Percentiles rank a stretch among this genome's conserved stretches.
Evolutionary conservation across 805 yeast genomes (phyloP).

Genomic region (Lipomyces sp.): DNA sequence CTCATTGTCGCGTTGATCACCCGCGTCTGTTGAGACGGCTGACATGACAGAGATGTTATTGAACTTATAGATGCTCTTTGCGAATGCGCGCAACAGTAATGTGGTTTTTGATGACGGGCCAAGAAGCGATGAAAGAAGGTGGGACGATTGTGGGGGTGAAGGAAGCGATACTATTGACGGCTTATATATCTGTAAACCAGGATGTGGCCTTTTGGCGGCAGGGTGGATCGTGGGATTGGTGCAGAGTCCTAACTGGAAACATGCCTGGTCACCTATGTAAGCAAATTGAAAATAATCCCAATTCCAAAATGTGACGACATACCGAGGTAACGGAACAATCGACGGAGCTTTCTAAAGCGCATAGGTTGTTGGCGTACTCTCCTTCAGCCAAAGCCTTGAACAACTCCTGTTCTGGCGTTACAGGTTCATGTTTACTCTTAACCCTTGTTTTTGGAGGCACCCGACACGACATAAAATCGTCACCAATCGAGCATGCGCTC

Average conservation of each 20-base stretch:
- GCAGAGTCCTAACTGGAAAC: slow-evolving; percentile 33
- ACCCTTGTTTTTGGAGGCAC: neutral
- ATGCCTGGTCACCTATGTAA: slow-evolving; percentile 11
- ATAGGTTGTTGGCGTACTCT: slow-evolving; percentile 23
- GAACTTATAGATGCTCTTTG: slow-evolving; percentile 32
- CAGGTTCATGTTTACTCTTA: neutral
- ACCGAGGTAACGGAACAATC: slow-evolving; percentile 24
- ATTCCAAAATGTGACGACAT: neutral
- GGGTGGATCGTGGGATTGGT: slow-evolving; percentile 5
- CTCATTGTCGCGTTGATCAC: neutral
- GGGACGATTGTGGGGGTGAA: slow-evolving; percentile 29
- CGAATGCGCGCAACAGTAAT: slow-evolving; percentile 31
- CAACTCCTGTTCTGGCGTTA: slow-evolving; percentile 16
- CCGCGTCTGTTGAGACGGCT: slow-evolving; percentile 4
- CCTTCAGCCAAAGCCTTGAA: slow-evolving; percentile 19
- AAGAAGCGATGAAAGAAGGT: slow-evolving; percentile 29
- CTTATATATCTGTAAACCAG: slow-evolving; percentile 29
- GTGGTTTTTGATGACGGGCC: slow-evolving; percentile 36
- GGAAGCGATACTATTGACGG: slow-evolving; percentile 32
- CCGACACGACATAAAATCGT: slow-evolving; percentile 36
- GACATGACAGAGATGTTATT: slow-evolving; percentile 23
- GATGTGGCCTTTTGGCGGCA: neutral
- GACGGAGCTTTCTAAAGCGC: slow-evolving; percentile 11
- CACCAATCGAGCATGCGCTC: slow-evolving; percentile 31
- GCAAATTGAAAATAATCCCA: neutral